Percentiles rank a stretch among this genome's conserved stretches.
These are phyloP conservation scores for Alternaria triticina DNA, from an alignment of 2,329 filamentous ascomycete genomes.

Conservation along the genomic window DNA sequence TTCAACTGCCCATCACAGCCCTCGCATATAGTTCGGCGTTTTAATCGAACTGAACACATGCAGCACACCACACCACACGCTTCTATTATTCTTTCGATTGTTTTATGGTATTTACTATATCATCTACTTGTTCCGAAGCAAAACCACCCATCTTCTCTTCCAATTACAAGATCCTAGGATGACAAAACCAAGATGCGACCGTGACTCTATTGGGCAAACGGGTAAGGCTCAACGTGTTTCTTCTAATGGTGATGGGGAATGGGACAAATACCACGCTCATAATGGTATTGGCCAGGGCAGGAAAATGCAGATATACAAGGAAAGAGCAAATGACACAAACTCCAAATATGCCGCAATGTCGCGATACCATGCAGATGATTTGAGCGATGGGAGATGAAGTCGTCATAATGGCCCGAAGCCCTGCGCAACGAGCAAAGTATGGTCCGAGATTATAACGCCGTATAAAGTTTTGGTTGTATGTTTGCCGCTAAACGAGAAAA, in stretches of 20 bases:
- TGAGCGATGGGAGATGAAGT: not conserved
- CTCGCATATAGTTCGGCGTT: not conserved
- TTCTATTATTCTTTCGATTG: not conserved
- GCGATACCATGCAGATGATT: slow-evolving; percentile 7
- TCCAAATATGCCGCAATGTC: slow-evolving; percentile 5
- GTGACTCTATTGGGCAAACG: not conserved
- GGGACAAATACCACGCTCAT: not conserved
- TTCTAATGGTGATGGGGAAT: not conserved
- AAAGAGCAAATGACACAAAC: slow-evolving; percentile 1
- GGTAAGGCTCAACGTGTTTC: not conserved
- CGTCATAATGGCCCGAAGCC: not conserved
- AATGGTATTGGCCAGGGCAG: not conserved
- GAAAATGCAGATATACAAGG: slow-evolving; percentile 2
- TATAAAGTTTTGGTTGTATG: slow-evolving; percentile 4
- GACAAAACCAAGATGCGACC: not conserved
- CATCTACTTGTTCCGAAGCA: not conserved
- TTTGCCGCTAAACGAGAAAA: slow-evolving; percentile 24
- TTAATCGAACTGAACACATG: not conserved
- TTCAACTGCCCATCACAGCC: not conserved
- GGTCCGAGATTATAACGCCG: slow-evolving; percentile 8
- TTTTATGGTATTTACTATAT: not conserved
- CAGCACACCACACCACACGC: not conserved
- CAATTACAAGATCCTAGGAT: slow-evolving; percentile 9
- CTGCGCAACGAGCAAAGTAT: not conserved
- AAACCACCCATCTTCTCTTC: not conserved